Evolutionary conservation across 2,329 filamentous ascomycete genomes (phyloP).

Genomic region (Fonsecaea pedrosoi): DNA sequence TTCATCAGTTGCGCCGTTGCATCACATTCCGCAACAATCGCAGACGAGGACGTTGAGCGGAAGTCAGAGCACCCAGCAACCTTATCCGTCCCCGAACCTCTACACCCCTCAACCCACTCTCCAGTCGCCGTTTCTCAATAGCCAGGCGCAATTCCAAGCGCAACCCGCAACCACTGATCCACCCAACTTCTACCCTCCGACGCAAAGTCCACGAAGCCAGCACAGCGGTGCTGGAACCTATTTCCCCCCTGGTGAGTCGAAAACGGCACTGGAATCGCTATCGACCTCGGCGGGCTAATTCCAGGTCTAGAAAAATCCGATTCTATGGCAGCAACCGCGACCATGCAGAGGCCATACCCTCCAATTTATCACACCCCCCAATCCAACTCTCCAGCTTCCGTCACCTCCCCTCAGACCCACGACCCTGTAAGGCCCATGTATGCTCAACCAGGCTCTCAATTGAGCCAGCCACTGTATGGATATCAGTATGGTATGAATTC

Average conservation of each 20-base stretch:
- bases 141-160: conserved; percentile 48
- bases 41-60: conserved; percentile 41
- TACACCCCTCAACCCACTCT: conserved; percentile 35
- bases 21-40: conserved; percentile 41
- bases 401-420: conserved; percentile 85
- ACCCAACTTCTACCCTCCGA: conserved; percentile 75
- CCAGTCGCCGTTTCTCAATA: conserved; percentile 68
- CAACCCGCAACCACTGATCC: conserved; percentile 67
- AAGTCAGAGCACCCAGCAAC: conserved; percentile 34
- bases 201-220: conserved; percentile 82
- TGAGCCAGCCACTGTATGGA: conserved; percentile 80
- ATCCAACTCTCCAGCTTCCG: conserved; percentile 91
- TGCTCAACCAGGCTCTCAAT: conserved; percentile 76
- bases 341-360: conserved; percentile 72
- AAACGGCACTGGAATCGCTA: not conserved
- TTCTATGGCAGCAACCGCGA: conserved; percentile 68
- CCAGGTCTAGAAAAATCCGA: conserved; percentile 70
- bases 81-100: conserved; percentile 34
- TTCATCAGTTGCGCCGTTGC: conserved; percentile 36
- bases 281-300: conserved; percentile 4
- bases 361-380: conserved; percentile 96
- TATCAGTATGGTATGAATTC: conserved; percentile 60
- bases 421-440: conserved; percentile 86
- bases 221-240: conserved; percentile 83
- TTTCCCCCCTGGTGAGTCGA: conserved; percentile 77